phyloP scores from a whole-genome alignment of 176 grass and related monocot genomes.

The Triticum monococcum region DNA sequence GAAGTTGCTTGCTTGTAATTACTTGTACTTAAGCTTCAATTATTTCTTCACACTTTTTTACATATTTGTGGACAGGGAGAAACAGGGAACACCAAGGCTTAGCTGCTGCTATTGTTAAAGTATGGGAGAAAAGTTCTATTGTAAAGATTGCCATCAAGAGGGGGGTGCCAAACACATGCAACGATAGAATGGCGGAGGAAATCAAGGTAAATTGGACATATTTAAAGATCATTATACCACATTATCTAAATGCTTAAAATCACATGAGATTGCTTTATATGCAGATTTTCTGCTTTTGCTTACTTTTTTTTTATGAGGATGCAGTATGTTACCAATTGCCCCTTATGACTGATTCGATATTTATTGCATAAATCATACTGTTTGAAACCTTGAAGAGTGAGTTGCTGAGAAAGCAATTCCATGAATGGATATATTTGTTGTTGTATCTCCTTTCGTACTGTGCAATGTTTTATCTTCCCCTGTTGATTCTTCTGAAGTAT shows the following conservation, averaged over 20 bases:
- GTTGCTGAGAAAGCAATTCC: neutral
- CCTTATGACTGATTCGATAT: neutral
- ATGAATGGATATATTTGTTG: neutral
- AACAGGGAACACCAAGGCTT: conserved; percentile 92
- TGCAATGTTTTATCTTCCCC: conserved; percentile 5
- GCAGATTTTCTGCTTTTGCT: neutral
- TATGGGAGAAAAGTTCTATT: conserved; percentile 98
- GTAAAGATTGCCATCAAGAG: conserved; percentile 94
- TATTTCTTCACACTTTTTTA: neutral
- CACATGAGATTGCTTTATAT: neutral
- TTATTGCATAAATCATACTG: neutral
- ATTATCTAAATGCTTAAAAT: conserved; percentile 8
- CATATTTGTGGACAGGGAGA: conserved; percentile 58
- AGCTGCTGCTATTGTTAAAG: conserved; percentile 88
- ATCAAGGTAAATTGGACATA: conserved; percentile 58
- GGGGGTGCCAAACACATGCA: conserved; percentile 74
- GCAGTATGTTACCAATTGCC: neutral
- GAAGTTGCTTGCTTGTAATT: neutral
- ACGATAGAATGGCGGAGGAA: conserved; percentile 91
- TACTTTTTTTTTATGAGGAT: neutral
- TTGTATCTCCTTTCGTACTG: neutral
- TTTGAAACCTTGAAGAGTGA: neutral
- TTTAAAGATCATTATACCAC: neutral
- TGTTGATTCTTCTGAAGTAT: neutral
- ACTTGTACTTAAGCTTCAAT: neutral